Percentiles rank a stretch among this genome's conserved stretches.
These are phyloP conservation scores for Lasiodiplodia sp. DNA, from an alignment of 2,329 filamentous ascomycete species.

Conservation along the genomic window DNA sequence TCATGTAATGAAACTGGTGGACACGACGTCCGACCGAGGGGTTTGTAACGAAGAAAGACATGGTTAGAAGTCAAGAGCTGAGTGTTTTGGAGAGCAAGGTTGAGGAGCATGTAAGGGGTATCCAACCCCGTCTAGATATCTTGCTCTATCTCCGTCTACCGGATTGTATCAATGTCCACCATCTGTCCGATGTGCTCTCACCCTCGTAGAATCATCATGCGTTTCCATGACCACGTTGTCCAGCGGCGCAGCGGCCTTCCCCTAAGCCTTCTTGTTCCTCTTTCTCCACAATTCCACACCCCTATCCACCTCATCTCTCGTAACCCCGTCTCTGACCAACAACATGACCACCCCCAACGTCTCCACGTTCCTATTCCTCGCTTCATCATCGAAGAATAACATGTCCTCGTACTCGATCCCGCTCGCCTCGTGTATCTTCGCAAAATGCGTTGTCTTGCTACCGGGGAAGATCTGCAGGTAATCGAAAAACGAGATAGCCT, in stretches of 20 bases:
- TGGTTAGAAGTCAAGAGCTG: background rate
- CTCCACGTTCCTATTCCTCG: conserved; percentile 82
- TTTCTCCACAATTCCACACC: conserved; percentile 84
- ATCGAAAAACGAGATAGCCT: conserved; percentile 62
- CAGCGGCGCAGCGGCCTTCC: background rate
- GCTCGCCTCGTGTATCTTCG: conserved; percentile 73
- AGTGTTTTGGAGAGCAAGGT: background rate
- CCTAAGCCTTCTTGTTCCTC: conserved; percentile 61
- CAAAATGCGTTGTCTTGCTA: conserved; percentile 86
- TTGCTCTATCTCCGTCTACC: conserved; percentile 8
- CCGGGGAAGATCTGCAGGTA: conserved; percentile 72
- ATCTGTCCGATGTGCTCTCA: background rate
- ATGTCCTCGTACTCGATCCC: conserved; percentile 80
- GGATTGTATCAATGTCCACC: background rate
- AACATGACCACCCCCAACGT: conserved; percentile 83
- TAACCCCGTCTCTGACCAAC: conserved; percentile 80
- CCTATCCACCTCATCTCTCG: conserved; percentile 76
- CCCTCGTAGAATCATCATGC: background rate
- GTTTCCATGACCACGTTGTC: background rate
- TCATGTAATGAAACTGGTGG: background rate
- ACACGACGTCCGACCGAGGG: background rate
- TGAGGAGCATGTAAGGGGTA: background rate
- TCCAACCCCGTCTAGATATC: background rate
- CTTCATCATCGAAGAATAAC: conserved; percentile 96
- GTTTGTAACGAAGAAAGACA: background rate